Percentiles rank a stretch among this genome's conserved stretches.
phyloP scores from a whole-genome alignment of 768 basidiomycete species.

The Dacryopinax primogenitus region DNA sequence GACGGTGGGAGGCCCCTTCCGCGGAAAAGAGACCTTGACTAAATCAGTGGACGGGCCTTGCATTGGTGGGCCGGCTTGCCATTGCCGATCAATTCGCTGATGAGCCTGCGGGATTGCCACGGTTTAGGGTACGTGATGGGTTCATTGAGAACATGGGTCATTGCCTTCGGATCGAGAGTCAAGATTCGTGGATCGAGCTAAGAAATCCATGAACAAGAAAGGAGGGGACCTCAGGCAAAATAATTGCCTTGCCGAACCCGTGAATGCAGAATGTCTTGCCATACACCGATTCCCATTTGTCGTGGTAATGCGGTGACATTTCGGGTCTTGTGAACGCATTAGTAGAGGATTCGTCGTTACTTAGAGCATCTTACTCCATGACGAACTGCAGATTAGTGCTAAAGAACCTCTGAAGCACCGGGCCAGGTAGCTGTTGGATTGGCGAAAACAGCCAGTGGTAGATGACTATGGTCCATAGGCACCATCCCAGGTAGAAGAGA shows the following conservation, averaged over 20 bases:
- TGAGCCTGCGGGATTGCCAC: slow-evolving; percentile 40
- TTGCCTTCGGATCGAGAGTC: slow-evolving; percentile 39
- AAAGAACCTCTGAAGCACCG: slow-evolving; percentile 20
- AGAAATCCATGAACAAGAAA: not conserved
- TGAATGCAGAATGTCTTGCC: slow-evolving; percentile 45
- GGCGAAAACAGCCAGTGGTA: slow-evolving; percentile 31
- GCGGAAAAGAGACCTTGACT: slow-evolving; percentile 37
- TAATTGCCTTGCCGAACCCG: slow-evolving; percentile 40
- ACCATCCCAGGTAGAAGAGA: not conserved
- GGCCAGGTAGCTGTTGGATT: slow-evolving; percentile 37
- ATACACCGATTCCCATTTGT: slow-evolving; percentile 34
- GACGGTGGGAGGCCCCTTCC: slow-evolving; percentile 27
- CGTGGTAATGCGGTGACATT: slow-evolving; percentile 20
- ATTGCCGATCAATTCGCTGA: slow-evolving; percentile 39
- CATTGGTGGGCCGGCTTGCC: slow-evolving; percentile 25
- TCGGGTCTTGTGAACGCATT: not conserved
- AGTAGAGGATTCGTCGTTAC: not conserved
- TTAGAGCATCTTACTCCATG: not conserved
- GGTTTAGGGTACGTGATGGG: slow-evolving; percentile 39
- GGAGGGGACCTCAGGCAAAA: not conserved
- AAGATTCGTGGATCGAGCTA: slow-evolving; percentile 45
- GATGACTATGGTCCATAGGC: not conserved
- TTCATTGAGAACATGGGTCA: slow-evolving; percentile 39
- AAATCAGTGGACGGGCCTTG: not conserved
- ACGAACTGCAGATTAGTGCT: not conserved